Percentiles rank a stretch among this genome's conserved stretches.
These are phyloP conservation scores for Boechera retrofracta DNA, from an alignment of 345 rosid genomes.

Conservation along the genomic window DNA sequence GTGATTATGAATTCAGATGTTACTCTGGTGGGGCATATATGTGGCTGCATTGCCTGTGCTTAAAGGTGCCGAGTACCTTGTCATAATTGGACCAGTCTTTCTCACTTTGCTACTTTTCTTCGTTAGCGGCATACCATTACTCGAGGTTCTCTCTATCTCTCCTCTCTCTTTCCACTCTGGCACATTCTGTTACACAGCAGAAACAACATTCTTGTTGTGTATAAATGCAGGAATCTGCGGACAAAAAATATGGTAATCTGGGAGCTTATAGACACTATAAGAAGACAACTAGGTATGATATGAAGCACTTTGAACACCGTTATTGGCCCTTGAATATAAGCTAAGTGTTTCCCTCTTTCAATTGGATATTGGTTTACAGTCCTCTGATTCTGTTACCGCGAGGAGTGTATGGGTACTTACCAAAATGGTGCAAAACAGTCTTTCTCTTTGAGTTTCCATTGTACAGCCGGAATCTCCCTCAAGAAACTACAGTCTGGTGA, in stretches of 20 bases:
- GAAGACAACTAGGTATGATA: constrained; percentile 67
- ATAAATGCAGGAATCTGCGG: constrained; percentile 72
- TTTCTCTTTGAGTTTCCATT: constrained; percentile 80
- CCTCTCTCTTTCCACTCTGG: not conserved
- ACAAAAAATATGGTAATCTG: constrained; percentile 72
- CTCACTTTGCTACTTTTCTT: constrained; percentile 85
- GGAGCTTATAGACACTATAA: constrained; percentile 75
- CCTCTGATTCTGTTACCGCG: constrained; percentile 80
- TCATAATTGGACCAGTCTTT: constrained; percentile 78
- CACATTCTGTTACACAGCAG: not conserved
- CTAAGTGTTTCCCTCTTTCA: constrained; percentile 4
- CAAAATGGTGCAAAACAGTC: constrained; percentile 70
- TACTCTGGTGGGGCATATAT: constrained; percentile 94
- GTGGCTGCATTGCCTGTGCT: constrained; percentile 77
- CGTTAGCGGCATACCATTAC: constrained; percentile 88
- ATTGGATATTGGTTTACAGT: constrained; percentile 56
- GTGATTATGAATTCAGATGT: constrained; percentile 55
- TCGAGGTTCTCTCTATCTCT: constrained; percentile 67
- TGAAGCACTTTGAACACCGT: not conserved
- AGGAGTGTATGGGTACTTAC: constrained; percentile 64
- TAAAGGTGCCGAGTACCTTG: constrained; percentile 83
- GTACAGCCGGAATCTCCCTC: constrained; percentile 75
- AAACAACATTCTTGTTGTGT: constrained; percentile 16
- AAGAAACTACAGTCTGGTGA: constrained; percentile 69
- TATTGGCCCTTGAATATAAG: not conserved